Evolutionary conservation across 2,329 filamentous ascomycete genomes (phyloP).

Genomic region (Cryphonectria japonica): DNA sequence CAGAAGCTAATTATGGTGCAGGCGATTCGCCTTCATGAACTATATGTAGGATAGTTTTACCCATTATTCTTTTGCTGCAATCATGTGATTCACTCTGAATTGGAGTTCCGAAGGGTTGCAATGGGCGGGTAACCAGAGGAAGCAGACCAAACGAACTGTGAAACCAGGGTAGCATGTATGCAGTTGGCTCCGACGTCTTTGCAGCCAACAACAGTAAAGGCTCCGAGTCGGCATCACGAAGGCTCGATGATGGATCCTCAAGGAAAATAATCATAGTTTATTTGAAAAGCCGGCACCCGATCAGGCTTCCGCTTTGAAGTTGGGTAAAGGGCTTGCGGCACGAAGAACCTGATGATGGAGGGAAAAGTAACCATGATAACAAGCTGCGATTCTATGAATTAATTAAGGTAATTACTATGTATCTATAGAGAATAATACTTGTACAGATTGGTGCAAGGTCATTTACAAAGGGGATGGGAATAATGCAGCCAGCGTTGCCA

Average conservation of each 20-base stretch:
- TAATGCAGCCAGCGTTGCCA: not conserved
- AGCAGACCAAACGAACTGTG: not conserved
- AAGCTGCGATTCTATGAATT: not conserved
- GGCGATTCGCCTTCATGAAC: not conserved
- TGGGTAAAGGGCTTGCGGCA: no score
- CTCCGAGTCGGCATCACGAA: not conserved
- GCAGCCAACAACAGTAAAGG: not conserved
- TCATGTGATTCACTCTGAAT: not conserved
- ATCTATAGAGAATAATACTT: not conserved
- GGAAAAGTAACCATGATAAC: no score
- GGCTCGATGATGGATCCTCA: not conserved
- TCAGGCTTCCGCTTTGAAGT: no score
- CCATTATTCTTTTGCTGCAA: not conserved
- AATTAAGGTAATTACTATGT: not conserved
- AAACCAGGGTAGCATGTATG: not conserved
- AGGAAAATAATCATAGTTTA: not conserved
- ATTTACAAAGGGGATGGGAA: not conserved
- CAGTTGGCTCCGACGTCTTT: not conserved
- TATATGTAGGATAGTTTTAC: not conserved
- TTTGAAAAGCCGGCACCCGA: no score
- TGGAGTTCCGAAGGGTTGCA: not conserved
- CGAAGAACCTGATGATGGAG: no score
- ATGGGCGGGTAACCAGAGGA: not conserved
- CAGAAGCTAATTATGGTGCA: not conserved
- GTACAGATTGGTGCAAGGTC: not conserved